Evolutionary conservation across 768 basidiomycete genomes (phyloP).

Genomic region (Phanerodontia chrysosporium): DNA sequence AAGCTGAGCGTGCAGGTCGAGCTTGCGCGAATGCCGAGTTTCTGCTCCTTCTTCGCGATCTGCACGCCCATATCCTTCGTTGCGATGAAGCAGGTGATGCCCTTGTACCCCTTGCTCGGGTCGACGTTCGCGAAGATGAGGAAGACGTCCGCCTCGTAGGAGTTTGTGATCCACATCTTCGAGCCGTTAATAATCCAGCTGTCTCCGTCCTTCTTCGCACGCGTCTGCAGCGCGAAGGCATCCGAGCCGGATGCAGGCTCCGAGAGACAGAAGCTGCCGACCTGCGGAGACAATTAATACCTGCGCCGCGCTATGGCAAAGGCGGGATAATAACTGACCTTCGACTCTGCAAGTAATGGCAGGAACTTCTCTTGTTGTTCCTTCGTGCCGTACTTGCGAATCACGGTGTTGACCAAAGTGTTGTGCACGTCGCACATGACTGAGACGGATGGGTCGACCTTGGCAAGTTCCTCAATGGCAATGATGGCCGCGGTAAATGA

Average conservation of each 20-base stretch:
- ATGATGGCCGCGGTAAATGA: constrained; percentile 96
- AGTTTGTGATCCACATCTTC: constrained; percentile 99
- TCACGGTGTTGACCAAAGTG: constrained; percentile 93
- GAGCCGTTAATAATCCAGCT: constrained; percentile 91
- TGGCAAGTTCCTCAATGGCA: constrained; percentile 95
- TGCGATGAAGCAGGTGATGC: constrained; percentile 96
- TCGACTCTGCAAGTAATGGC: constrained; percentile 72
- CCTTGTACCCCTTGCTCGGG: constrained; percentile 94
- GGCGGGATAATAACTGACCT: constrained; percentile 40
- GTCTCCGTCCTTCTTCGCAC: constrained; percentile 83
- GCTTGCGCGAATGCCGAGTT: constrained; percentile 93
- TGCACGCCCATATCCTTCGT: constrained; percentile 96
- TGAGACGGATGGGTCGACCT: constrained; percentile 92
- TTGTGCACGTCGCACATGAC: constrained; percentile 98
- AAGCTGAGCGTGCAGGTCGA: constrained; percentile 94
- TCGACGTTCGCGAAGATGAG: constrained; percentile 96
- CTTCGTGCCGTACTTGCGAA: constrained; percentile 80
- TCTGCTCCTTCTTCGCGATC: constrained; percentile 98
- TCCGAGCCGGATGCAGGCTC: constrained; percentile 93
- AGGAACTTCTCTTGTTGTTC: constrained; percentile 88
- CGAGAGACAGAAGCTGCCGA: constrained; percentile 94
- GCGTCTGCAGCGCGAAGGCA: constrained; percentile 93
- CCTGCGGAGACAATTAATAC: constrained; percentile 44
- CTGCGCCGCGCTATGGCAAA: neutral
- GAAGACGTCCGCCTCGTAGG: constrained; percentile 85